These are phyloP conservation scores for Hypomyces rosellus DNA, from an alignment of 2,329 filamentous ascomycete species.

Conservation along the genomic window DNA sequence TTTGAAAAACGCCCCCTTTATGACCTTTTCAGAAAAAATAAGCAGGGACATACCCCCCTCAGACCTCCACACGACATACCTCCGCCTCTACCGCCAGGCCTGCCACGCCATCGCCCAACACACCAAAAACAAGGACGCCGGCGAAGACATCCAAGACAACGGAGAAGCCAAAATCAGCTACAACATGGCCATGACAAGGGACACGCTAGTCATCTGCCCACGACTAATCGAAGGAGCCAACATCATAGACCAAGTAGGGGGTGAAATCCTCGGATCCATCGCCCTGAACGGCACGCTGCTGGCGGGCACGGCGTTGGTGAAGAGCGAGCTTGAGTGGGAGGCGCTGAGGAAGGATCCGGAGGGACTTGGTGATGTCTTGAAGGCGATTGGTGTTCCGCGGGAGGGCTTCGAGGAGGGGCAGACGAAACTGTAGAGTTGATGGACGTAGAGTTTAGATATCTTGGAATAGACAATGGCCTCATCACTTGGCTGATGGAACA, in stretches of 20 bases:
- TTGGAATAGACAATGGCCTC: neutral
- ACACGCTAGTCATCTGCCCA: slow-evolving; percentile 48
- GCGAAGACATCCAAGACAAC: slow-evolving; percentile 20
- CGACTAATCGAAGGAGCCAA: slow-evolving; percentile 44
- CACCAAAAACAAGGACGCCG: neutral
- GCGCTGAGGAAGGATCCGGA: slow-evolving; percentile 32
- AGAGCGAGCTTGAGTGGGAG: slow-evolving; percentile 52
- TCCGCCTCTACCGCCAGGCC: slow-evolving; percentile 41
- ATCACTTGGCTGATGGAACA: neutral
- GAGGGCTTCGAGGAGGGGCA: neutral
- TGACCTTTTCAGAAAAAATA: slow-evolving; percentile 36
- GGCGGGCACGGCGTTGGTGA: slow-evolving; percentile 58
- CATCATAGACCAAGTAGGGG: slow-evolving; percentile 22
- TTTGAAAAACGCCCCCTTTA: slow-evolving; percentile 31
- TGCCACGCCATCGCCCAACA: slow-evolving; percentile 30
- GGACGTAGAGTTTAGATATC: neutral
- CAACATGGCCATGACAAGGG: slow-evolving; percentile 54
- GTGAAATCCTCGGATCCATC: slow-evolving; percentile 35
- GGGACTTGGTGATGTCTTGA: slow-evolving; percentile 18
- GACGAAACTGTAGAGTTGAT: neutral
- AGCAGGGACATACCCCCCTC: slow-evolving; percentile 25
- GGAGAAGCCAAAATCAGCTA: slow-evolving; percentile 53
- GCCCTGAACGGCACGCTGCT: slow-evolving; percentile 57
- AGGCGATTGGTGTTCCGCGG: slow-evolving; percentile 25
- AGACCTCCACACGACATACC: slow-evolving; percentile 38